Evolutionary conservation across 257 asterid species (phyloP), one percentile per base, ranked within the genome.

Genomic region (Oldenlandia corymbosa): DNA sequence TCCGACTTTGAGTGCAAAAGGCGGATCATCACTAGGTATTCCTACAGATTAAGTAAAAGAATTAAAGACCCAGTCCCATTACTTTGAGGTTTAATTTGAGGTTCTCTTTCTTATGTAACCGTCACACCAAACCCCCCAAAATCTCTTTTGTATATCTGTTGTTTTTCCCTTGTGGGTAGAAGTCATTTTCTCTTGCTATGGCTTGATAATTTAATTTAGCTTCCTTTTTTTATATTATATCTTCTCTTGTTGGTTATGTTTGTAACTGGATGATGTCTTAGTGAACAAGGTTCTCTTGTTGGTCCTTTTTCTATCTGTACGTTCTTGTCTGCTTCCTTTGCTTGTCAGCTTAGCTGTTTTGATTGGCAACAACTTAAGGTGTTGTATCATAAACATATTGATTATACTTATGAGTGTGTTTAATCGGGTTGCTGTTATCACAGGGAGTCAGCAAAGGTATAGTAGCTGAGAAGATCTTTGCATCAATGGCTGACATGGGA

Each of bases 361-460:
- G 17, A 49, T 41, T 11, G 21, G 13, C 58, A 2, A 12, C 54
- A 8, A 18, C 48, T 20, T 51, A 31, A 28, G 45, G 23, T 46
- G 23, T 23, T 63, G 48, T 20, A 34, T 64, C 4, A 18, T 32
- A 36, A 58, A 32, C 45, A 30, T 21, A 34, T 34, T 10, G 23
- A 30, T 21, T 43, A 17, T 5, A 51, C 10, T 42, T 5, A 14
- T 18, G n/a, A 7, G 5, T n/a, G 18, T 30, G 4, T 26, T 48
- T 41, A 12, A 34, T 37, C 39, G 30, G 21, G 3, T 65, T 50
- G 27, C 60, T 0, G 26, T 67, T 42, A 20, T 60, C 45, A 20
- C 81, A 81, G 87, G 87, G 82, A 37, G 82, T 81, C 26, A 78
- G 78, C 65, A 81, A 81, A 78, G 87, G 87, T 73, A 34, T 68